phyloP scores from a whole-genome alignment of 805 yeast species.

The Kluyveromyces dobzhanskii region DNA sequence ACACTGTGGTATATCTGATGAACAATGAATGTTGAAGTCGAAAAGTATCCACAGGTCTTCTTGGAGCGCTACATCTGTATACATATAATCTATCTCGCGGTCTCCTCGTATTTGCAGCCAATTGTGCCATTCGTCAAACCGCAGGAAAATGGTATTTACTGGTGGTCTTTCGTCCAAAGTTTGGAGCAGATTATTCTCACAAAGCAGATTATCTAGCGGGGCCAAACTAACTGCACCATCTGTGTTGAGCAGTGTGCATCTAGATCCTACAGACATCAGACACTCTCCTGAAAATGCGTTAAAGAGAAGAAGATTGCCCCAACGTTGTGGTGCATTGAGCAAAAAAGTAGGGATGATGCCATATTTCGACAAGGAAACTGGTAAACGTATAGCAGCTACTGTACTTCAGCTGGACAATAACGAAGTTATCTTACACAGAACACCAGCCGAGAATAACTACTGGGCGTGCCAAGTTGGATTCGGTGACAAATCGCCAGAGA shows the following conservation, averaged over 20 bases:
- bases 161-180: constrained; percentile 1
- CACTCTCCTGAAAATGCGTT: constrained; percentile 66
- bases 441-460: constrained; percentile 68
- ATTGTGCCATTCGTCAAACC: too few species aligned
- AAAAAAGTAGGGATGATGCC: constrained; percentile 87
- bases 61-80: too few species aligned
- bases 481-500: constrained; percentile 56
- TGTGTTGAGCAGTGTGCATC: constrained; percentile 19
- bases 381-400: constrained; percentile 72
- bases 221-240: constrained; percentile 32
- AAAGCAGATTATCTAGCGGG: constrained; percentile 9
- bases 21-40: too few species aligned
- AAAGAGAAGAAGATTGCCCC: constrained; percentile 60
- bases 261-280: constrained; percentile 41
- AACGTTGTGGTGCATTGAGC: constrained; percentile 79
- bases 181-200: constrained; percentile 3
- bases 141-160: not conserved
- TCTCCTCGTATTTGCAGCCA: too few species aligned
- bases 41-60: too few species aligned
- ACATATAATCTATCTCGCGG: too few species aligned
- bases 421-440: constrained; percentile 73
- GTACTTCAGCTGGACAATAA: constrained; percentile 80
- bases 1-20: too few species aligned
- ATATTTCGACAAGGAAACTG: constrained; percentile 59
- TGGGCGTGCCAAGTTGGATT: constrained; percentile 82